Evolutionary conservation across 495 filamentous ascomycete genomes (phyloP).

Genomic region (Chaetomium cochliodes): DNA sequence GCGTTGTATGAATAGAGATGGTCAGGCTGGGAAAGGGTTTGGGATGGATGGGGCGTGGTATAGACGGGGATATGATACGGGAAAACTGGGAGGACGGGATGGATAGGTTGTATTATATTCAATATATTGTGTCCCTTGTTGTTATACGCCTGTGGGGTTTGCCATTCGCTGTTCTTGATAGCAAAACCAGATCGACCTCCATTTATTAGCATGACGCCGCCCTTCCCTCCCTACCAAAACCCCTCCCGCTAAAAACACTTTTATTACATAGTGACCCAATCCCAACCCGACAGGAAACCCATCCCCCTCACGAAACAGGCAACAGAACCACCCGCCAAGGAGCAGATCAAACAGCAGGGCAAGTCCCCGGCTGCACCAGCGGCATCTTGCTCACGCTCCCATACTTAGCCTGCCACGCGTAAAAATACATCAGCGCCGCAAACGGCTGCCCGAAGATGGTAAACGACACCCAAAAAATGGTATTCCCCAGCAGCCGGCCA

Average conservation of each 20-base stretch:
- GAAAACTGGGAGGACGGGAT: neutral
- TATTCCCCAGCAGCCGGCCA: slow-evolving; percentile 79
- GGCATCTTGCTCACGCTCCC: slow-evolving; percentile 57
- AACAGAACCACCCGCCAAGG: neutral
- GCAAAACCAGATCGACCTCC: neutral
- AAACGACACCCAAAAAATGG: slow-evolving; percentile 93
- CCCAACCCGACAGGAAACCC: neutral
- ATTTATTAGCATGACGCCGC: neutral
- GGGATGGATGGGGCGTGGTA: neutral
- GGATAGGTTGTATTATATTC: slow-evolving; percentile 3
- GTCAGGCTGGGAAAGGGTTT: neutral
- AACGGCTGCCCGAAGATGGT: slow-evolving; percentile 92
- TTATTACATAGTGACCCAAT: neutral
- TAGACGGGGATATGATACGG: neutral
- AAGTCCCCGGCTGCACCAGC: neutral
- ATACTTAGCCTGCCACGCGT: slow-evolving; percentile 98
- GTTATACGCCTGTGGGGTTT: neutral
- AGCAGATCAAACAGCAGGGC: neutral
- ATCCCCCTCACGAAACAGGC: too few species aligned
- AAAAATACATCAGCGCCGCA: slow-evolving; percentile 88
- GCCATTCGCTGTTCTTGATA: neutral
- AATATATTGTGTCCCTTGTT: neutral
- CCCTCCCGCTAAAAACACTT: neutral
- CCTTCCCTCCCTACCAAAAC: neutral
- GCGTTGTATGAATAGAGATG: neutral